Conservation (phyloP, 2,329 filamentous ascomycete genomes). For the Microsporum ferrugineum region DNA sequence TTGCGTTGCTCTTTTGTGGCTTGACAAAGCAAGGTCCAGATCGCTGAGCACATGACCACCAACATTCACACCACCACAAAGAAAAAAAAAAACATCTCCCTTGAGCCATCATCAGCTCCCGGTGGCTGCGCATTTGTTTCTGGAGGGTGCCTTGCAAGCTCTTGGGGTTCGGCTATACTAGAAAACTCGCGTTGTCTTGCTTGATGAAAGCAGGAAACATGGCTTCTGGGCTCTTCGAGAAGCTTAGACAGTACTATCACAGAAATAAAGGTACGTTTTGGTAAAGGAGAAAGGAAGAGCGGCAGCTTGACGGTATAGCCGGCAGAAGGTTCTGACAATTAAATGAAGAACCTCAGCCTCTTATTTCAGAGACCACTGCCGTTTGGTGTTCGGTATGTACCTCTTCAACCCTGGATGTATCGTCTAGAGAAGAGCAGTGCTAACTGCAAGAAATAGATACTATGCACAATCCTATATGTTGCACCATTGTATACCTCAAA, state of each 20-base stretch:
- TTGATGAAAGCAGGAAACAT: background rate
- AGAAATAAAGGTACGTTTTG: background rate
- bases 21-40: no score
- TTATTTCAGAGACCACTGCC: slow-evolving; percentile 11
- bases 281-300: background rate
- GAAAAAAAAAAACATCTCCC: background rate
- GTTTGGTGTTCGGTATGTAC: slow-evolving; percentile 13
- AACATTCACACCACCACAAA: no score
- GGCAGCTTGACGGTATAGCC: background rate
- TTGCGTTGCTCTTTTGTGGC: no score
- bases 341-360: slow-evolving; percentile 10
- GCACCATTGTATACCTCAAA: slow-evolving; percentile 77
- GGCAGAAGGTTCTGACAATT: background rate
- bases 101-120: background rate
- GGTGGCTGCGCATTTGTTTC: background rate
- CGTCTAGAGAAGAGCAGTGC: background rate
- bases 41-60: background rate
- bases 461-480: slow-evolving; percentile 84
- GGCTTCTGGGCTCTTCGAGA: background rate
- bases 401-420: background rate
- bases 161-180: background rate
- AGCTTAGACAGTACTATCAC: background rate
- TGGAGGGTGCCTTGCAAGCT: background rate
- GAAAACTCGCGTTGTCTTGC: background rate
- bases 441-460: slow-evolving; percentile 40